Evolutionary conservation across 2,329 filamentous ascomycete species (phyloP).

Genomic region (Verticillium zaregamsianum): DNA sequence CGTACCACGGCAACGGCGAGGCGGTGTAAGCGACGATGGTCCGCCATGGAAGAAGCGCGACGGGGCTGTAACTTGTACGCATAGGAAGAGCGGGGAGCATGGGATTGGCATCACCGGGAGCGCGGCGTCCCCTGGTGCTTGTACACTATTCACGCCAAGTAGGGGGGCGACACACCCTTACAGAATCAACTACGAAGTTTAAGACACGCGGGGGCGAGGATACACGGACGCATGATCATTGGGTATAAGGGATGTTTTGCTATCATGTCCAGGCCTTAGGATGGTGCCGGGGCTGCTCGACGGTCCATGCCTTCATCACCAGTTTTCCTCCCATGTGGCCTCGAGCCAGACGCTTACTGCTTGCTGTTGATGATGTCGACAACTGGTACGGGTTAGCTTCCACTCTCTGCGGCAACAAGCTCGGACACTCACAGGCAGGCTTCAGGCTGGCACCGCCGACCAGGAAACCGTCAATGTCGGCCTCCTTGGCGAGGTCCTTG

Average conservation of each 20-base stretch:
- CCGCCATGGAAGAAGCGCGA: background rate
- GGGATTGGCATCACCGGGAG: background rate
- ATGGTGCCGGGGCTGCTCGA: background rate
- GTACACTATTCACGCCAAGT: conserved; percentile 1
- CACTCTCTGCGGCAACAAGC: background rate
- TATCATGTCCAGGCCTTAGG: background rate
- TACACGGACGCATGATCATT: background rate
- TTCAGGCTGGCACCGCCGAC: conserved; percentile 96
- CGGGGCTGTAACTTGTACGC: background rate
- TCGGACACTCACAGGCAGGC: conserved; percentile 71
- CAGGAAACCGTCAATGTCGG: conserved; percentile 96
- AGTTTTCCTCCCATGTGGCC: background rate
- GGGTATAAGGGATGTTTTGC: background rate
- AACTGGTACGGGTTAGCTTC: conserved; percentile 31
- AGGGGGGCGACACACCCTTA: background rate
- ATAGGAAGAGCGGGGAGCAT: background rate
- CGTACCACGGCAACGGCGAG: conserved; percentile 60
- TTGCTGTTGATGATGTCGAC: conserved; percentile 58
- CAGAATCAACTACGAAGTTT: background rate
- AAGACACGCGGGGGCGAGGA: background rate
- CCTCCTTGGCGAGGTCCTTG: conserved; percentile 83
- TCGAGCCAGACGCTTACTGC: conserved; percentile 31
- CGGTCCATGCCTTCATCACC: background rate
- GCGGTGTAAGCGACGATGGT: conserved; percentile 35
- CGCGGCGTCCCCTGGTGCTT: conserved; percentile 1